Percentiles rank a stretch among this genome's conserved stretches.
These are phyloP conservation scores for Fusarium goolgardi DNA, from an alignment of 2,329 filamentous ascomycete genomes.

Conservation along the genomic window DNA sequence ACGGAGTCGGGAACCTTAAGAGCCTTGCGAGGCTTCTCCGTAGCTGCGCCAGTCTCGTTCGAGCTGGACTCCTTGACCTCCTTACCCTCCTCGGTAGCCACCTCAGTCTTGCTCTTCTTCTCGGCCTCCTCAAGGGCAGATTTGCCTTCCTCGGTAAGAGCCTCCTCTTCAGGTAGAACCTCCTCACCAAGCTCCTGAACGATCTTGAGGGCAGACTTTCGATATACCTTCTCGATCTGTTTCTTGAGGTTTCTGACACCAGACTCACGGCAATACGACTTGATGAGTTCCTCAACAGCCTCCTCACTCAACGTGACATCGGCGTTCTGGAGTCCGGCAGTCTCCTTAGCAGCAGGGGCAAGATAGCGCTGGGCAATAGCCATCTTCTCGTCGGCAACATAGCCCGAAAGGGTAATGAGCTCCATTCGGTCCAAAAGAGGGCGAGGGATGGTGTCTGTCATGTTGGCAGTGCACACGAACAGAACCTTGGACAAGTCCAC, in stretches of 20 bases:
- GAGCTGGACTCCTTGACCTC: constrained; percentile 51
- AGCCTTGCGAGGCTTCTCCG: constrained; percentile 77
- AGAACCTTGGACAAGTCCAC: constrained; percentile 97
- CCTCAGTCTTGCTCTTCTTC: constrained; percentile 78
- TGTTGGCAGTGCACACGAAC: constrained; percentile 98
- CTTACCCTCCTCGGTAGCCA: constrained; percentile 63
- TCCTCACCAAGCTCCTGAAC: constrained; percentile 93
- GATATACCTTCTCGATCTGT: constrained; percentile 98
- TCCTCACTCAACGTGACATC: constrained; percentile 88
- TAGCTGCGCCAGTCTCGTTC: constrained; percentile 55
- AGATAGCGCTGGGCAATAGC: constrained; percentile 95
- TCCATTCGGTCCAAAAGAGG: constrained; percentile 98
- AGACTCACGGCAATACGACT: constrained; percentile 97
- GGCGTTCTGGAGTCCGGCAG: constrained; percentile 89
- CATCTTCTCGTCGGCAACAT: constrained; percentile 98
- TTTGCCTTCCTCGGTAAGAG: constrained; percentile 87
- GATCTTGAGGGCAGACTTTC: constrained; percentile 96
- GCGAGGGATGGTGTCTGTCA: constrained; percentile 96
- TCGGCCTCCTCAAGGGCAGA: constrained; percentile 76
- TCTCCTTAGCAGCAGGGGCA: constrained; percentile 91
- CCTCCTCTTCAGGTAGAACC: constrained; percentile 81
- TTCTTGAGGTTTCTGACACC: constrained; percentile 98
- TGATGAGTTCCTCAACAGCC: constrained; percentile 96
- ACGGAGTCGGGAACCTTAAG: constrained; percentile 88
- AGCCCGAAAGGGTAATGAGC: constrained; percentile 93